Evolutionary conservation across 306 rosid genomes (phyloP).

Genomic region (Gillenia trifoliata): DNA sequence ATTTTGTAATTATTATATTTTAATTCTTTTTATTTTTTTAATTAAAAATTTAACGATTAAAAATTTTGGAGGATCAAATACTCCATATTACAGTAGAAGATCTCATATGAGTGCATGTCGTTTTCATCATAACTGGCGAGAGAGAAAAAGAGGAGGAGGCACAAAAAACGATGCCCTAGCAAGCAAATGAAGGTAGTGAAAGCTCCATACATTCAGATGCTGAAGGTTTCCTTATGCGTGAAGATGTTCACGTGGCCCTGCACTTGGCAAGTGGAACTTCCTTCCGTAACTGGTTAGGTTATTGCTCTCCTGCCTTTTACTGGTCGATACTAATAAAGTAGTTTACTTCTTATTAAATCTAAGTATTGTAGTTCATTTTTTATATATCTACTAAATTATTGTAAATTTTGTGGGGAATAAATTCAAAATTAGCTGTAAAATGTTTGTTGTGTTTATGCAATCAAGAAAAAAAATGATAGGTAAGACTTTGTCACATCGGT

Average conservation of each 20-base stretch:
- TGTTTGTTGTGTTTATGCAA: too few relatives aligned
- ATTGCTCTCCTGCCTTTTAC: not conserved
- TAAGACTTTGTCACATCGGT: too few relatives aligned
- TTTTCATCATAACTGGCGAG: not conserved
- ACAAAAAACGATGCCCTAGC: not conserved
- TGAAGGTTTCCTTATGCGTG: not conserved
- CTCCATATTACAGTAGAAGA: not conserved
- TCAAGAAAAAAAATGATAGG: too few relatives aligned
- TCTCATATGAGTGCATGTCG: not conserved
- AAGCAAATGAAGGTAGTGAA: not conserved
- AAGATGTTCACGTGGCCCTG: not conserved
- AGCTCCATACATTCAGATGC: not conserved
- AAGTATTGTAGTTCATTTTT: not conserved
- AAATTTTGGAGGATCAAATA: too few relatives aligned
- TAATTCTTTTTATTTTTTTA: too few relatives aligned
- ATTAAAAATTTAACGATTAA: too few relatives aligned
- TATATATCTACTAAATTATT: too few relatives aligned
- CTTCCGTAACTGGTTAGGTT: not conserved
- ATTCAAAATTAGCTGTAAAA: too few relatives aligned
- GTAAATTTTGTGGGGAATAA: too few relatives aligned
- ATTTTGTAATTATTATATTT: too few relatives aligned
- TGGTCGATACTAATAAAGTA: not conserved
- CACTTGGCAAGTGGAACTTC: not conserved
- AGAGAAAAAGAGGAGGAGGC: not conserved
- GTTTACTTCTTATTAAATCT: not conserved